Conservation (phyloP, 768 basidiomycete species). For the Mycena filopes region DNA sequence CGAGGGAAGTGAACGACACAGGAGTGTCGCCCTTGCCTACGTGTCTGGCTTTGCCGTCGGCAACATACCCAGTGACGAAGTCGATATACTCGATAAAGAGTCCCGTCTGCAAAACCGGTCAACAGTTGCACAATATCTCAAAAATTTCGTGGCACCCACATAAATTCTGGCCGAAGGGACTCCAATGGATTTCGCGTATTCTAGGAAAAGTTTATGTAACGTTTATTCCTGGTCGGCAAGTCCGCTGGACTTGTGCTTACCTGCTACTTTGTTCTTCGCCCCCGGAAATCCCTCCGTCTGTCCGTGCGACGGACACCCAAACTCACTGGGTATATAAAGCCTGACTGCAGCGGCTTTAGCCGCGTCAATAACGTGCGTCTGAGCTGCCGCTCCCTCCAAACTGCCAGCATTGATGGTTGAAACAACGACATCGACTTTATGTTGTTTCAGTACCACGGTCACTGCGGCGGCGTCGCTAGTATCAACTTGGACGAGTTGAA, state of each 20-base stretch:
- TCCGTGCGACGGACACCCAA: slow-evolving; percentile 32
- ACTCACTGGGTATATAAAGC: slow-evolving; percentile 51
- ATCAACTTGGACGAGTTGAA: neutral
- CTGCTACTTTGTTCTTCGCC: slow-evolving; percentile 42
- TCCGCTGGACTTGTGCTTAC: slow-evolving; percentile 7
- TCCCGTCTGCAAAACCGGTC: neutral
- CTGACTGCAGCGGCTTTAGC: slow-evolving; percentile 49
- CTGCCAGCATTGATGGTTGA: slow-evolving; percentile 42
- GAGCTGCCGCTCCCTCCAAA: too few species aligned
- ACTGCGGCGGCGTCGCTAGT: neutral
- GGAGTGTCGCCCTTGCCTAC: neutral
- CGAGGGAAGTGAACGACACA: neutral
- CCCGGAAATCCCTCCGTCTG: slow-evolving; percentile 39
- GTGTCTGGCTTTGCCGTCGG: neutral
- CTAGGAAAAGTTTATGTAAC: neutral
- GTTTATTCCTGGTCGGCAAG: neutral
- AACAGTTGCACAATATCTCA: neutral
- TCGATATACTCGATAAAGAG: neutral
- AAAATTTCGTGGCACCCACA: neutral
- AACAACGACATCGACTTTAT: slow-evolving; percentile 47
- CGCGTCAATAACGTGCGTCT: slow-evolving; percentile 38
- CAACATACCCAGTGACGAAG: neutral
- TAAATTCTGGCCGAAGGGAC: neutral
- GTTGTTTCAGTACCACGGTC: slow-evolving; percentile 18
- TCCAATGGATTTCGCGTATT: neutral